phyloP scores from a whole-genome alignment of 2,329 filamentous ascomycete species.

The Botrytis squamosa region DNA sequence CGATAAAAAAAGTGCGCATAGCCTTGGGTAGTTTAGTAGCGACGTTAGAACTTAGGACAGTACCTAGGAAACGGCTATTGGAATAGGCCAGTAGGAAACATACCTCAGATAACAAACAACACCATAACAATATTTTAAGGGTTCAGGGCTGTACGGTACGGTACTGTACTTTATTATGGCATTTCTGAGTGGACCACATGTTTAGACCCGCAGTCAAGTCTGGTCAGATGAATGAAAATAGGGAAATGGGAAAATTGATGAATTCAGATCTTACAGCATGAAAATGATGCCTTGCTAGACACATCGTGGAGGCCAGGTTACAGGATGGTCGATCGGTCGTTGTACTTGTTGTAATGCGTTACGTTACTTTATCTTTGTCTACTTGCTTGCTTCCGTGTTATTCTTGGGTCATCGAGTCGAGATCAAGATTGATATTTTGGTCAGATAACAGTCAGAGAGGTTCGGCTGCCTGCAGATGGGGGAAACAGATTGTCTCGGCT shows the following conservation, averaged over 20 bases:
- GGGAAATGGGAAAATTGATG: neutral
- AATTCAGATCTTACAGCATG: conserved; percentile 14
- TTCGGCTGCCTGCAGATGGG: conserved; percentile 10
- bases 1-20: conserved; percentile 4
- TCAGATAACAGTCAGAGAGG: conserved; percentile 8
- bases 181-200: conserved; percentile 1
- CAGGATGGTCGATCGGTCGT: neutral
- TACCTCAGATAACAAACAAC: neutral
- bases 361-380: neutral
- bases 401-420: conserved; percentile 16
- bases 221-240: conserved; percentile 16
- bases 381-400: neutral
- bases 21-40: neutral
- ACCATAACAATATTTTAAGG: neutral
- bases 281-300: neutral
- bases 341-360: conserved; percentile 3
- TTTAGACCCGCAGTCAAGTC: conserved; percentile 15
- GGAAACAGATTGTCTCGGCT: conserved; percentile 6
- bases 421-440: neutral
- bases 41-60: neutral
- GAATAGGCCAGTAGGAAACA: neutral
- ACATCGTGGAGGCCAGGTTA: neutral
- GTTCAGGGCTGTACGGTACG: neutral
- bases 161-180: neutral
- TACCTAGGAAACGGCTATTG: neutral